Evolutionary conservation across 805 yeast genomes (phyloP).

Genomic region (Alloascoidea africana): DNA sequence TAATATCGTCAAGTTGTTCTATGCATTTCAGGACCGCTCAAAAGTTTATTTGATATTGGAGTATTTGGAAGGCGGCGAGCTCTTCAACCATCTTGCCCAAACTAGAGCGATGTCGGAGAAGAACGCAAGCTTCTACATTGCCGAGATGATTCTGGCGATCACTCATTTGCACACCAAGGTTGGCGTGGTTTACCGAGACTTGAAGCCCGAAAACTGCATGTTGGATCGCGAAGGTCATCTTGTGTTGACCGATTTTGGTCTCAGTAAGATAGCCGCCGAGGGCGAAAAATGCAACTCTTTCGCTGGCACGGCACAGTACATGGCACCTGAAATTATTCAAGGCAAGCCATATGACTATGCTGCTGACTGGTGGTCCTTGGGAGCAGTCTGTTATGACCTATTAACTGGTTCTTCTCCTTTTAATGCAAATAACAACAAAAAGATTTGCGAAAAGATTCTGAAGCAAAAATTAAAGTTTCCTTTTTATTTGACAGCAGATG

Average conservation of each 20-base stretch:
- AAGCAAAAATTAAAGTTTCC: slow-evolving; percentile 58
- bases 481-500: slow-evolving; percentile 62
- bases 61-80: slow-evolving; percentile 82
- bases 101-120: slow-evolving; percentile 36
- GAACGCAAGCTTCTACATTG: slow-evolving; percentile 62
- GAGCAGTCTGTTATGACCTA: slow-evolving; percentile 68
- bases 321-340: slow-evolving; percentile 80
- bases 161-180: slow-evolving; percentile 52
- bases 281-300: slow-evolving; percentile 36
- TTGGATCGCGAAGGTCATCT: slow-evolving; percentile 67
- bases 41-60: slow-evolving; percentile 66
- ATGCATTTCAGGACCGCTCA: slow-evolving; percentile 69
- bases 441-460: slow-evolving; percentile 59
- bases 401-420: slow-evolving; percentile 81
- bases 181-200: slow-evolving; percentile 77
- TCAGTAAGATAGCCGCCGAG: slow-evolving; percentile 29
- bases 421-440: slow-evolving; percentile 67
- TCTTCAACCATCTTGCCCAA: slow-evolving; percentile 46
- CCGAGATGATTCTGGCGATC: slow-evolving; percentile 68
- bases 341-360: slow-evolving; percentile 66
- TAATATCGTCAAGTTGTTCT: slow-evolving; percentile 66
- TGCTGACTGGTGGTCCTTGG: slow-evolving; percentile 90
- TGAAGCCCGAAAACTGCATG: slow-evolving; percentile 83
- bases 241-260: slow-evolving; percentile 76
- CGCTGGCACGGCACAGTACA: slow-evolving; percentile 69